A percentile compares a stretch with the other conserved stretches of the same genome.
These are phyloP conservation scores for Davidsoniella australis DNA, from an alignment of 2,329 filamentous ascomycete species.

Conservation along the genomic window DNA sequence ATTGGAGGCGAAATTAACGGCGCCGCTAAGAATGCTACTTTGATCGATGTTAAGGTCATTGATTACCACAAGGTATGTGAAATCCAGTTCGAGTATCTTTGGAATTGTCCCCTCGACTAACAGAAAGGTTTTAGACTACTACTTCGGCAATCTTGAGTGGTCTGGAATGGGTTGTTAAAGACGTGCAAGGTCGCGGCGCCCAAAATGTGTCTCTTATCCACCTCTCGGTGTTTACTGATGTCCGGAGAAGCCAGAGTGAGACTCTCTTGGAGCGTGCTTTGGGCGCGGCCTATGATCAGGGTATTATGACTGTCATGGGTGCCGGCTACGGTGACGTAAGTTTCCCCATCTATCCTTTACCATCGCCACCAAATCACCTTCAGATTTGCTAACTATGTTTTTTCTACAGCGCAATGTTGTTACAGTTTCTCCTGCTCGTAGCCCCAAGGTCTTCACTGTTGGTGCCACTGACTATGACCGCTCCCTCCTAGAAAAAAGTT, in stretches of 20 bases:
- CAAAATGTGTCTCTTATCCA: conserved; percentile 23
- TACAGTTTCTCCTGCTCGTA: too few relatives aligned
- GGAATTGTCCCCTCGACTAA: neutral
- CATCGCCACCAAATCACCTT: too few relatives aligned
- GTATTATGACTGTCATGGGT: too few relatives aligned
- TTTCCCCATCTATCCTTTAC: too few relatives aligned
- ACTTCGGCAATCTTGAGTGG: conserved; percentile 20
- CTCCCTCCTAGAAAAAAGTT: too few relatives aligned
- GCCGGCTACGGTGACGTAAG: too few relatives aligned
- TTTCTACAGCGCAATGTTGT: too few relatives aligned
- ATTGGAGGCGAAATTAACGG: conserved; percentile 20
- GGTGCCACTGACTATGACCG: conserved; percentile 27
- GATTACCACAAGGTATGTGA: conserved; percentile 17
- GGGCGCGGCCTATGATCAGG: too few relatives aligned
- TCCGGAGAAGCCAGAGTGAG: too few relatives aligned
- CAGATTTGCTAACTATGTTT: too few relatives aligned
- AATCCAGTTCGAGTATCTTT: neutral
- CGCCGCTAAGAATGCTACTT: conserved; percentile 26
- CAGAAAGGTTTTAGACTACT: neutral
- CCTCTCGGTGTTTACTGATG: conserved; percentile 24
- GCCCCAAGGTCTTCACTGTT: conserved; percentile 15
- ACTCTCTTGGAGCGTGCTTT: too few relatives aligned
- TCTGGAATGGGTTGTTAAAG: conserved; percentile 22
- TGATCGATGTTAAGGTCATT: conserved; percentile 31
- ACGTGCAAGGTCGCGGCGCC: conserved; percentile 15